A percentile compares a stretch with the other conserved stretches of the same genome.
Conservation (phyloP, 2,329 filamentous ascomycete genomes). For the Fusarium transvaalense region DNA sequence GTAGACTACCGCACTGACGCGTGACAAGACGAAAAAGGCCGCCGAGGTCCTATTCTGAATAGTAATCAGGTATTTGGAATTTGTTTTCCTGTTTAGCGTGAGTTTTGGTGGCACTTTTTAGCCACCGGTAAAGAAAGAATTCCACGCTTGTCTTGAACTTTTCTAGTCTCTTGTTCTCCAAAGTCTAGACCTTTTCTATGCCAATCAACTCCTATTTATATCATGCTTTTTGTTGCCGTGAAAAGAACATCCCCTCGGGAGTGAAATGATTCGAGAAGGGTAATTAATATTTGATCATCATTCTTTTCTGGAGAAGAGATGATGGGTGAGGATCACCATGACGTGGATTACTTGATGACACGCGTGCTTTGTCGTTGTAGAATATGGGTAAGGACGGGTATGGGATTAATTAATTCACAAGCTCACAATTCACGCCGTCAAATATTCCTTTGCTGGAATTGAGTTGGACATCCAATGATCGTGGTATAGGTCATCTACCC, state of each 20-base stretch:
- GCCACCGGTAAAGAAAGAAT: not conserved
- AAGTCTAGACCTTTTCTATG: not conserved
- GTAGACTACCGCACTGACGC: no score
- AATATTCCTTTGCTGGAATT: not conserved
- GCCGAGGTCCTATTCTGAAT: not conserved
- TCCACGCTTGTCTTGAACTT: not conserved
- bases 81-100: not conserved
- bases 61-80: constrained; percentile 12
- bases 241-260: not conserved
- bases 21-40: not conserved
- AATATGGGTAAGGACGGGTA: no score
- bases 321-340: no score
- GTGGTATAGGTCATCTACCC: not conserved
- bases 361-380: no score
- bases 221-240: not conserved
- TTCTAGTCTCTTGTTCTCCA: not conserved
- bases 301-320: no score
- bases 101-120: not conserved
- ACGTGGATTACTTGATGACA: no score
- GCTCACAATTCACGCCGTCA: not conserved
- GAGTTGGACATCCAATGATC: not conserved
- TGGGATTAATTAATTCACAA: not conserved
- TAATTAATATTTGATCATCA: no score
- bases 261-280: no score
- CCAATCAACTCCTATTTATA: not conserved